Evolutionary conservation across 2,329 filamentous ascomycete species (phyloP).

Genomic region (Zalaria sp.): DNA sequence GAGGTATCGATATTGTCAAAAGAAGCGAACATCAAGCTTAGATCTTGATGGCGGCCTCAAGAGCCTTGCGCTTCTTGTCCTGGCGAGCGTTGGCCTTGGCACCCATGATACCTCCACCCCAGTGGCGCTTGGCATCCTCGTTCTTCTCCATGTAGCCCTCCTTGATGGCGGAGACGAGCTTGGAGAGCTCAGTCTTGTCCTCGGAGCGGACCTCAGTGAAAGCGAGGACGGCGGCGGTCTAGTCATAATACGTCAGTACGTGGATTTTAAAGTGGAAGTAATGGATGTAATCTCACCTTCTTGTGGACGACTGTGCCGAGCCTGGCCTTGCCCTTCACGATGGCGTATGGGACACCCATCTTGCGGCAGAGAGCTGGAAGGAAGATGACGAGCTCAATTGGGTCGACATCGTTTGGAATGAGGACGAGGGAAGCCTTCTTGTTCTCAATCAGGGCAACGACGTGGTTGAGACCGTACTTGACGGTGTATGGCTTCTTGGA

Average conservation of each 20-base stretch:
- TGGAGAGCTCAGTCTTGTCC: slow-evolving; percentile 96
- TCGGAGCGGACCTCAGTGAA: slow-evolving; percentile 93
- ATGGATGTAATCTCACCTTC: slow-evolving; percentile 50
- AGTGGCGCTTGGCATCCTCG: slow-evolving; percentile 81
- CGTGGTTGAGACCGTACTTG: slow-evolving; percentile 99
- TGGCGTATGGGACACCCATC: slow-evolving; percentile 99
- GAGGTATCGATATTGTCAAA: background rate
- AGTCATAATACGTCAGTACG: too few relatives aligned
- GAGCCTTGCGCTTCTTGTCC: slow-evolving; percentile 86
- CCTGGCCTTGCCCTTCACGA: slow-evolving; percentile 99
- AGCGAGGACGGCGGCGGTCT: slow-evolving; percentile 93
- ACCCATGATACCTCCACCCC: slow-evolving; percentile 99
- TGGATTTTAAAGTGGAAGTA: too few relatives aligned
- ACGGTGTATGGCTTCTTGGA: slow-evolving; percentile 99
- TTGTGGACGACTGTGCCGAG: slow-evolving; percentile 99
- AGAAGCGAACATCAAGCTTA: slow-evolving; percentile 35
- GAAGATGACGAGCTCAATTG: slow-evolving; percentile 99
- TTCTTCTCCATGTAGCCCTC: slow-evolving; percentile 95
- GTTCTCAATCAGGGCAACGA: slow-evolving; percentile 93
- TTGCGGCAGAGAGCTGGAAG: slow-evolving; percentile 98
- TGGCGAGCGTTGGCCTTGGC: slow-evolving; percentile 70
- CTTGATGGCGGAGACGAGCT: slow-evolving; percentile 93
- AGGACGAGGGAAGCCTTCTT: slow-evolving; percentile 98
- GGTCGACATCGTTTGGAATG: slow-evolving; percentile 98
- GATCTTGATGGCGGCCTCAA: slow-evolving; percentile 95